Percentiles rank a stretch among this genome's conserved stretches.
phyloP scores from a whole-genome alignment of 352 stramenopile species.

The Pythium utonaiense region DNA sequence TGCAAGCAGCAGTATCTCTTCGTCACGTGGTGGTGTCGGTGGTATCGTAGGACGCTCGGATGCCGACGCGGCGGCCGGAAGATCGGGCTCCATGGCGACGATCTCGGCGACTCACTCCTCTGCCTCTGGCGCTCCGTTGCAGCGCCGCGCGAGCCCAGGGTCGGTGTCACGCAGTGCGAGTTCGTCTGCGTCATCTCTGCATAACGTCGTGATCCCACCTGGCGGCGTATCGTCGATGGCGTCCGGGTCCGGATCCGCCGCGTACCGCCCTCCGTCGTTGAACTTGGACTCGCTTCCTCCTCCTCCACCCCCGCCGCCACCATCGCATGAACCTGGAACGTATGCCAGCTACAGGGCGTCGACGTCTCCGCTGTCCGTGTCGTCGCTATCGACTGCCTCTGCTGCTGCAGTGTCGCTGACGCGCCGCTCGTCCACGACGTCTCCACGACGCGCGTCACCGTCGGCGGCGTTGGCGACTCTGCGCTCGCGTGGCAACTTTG shows the following conservation, averaged over 20 bases:
- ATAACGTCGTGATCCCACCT: slow-evolving; percentile 28
- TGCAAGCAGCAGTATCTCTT: neutral
- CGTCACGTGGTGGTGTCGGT: neutral
- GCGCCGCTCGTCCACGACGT: slow-evolving; percentile 9
- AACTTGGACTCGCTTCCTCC: slow-evolving; percentile 18
- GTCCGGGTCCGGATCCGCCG: neutral
- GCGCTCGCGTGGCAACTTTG: slow-evolving; percentile 18
- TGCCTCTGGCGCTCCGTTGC: neutral
- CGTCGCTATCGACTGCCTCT: slow-evolving; percentile 17
- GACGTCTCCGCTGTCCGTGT: slow-evolving; percentile 7
- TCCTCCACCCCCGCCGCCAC: slow-evolving; percentile 23
- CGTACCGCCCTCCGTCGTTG: slow-evolving; percentile 3
- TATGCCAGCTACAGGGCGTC: neutral
- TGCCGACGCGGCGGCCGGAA: neutral
- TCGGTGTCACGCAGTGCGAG: slow-evolving; percentile 8
- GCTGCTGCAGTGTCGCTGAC: slow-evolving; percentile 24
- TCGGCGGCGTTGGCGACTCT: slow-evolving; percentile 14
- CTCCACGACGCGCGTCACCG: slow-evolving; percentile 1
- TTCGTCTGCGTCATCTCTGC: slow-evolving; percentile 1
- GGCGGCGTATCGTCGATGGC: neutral
- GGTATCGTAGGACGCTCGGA: neutral
- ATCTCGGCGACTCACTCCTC: neutral
- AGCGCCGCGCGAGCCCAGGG: slow-evolving; percentile 11
- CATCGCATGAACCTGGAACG: slow-evolving; percentile 11
- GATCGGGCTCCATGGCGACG: neutral